phyloP scores from a whole-genome alignment of 768 basidiomycete genomes.

The Harrya chromipes region DNA sequence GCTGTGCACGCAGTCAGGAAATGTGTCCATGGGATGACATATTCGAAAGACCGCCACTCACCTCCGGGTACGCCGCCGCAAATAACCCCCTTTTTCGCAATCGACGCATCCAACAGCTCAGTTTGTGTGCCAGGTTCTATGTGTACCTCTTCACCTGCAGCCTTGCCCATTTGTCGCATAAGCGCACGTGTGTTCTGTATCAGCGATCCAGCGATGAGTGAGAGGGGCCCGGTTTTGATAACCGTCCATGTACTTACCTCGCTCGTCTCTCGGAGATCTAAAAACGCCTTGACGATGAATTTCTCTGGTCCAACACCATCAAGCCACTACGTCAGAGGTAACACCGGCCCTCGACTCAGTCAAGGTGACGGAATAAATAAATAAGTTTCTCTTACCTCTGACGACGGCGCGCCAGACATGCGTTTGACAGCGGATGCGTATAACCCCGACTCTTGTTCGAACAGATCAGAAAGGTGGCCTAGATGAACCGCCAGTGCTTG shows the following conservation, averaged over 20 bases:
- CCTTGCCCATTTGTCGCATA: slow-evolving; percentile 83
- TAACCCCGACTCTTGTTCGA: slow-evolving; percentile 43
- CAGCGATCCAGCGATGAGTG: neutral
- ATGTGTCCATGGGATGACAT: neutral
- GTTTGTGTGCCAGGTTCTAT: slow-evolving; percentile 94
- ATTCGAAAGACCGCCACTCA: slow-evolving; percentile 35
- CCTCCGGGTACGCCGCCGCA: slow-evolving; percentile 97
- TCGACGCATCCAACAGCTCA: slow-evolving; percentile 71
- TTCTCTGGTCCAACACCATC: slow-evolving; percentile 1
- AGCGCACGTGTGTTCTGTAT: slow-evolving; percentile 66
- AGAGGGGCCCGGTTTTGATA: neutral
- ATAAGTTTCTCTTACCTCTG: slow-evolving; percentile 42
- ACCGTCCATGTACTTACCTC: slow-evolving; percentile 43
- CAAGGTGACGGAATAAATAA: neutral
- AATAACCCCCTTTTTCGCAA: slow-evolving; percentile 77
- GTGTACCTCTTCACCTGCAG: slow-evolving; percentile 59
- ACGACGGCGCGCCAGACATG: slow-evolving; percentile 55
- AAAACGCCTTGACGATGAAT: slow-evolving; percentile 53
- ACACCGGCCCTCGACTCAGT: neutral
- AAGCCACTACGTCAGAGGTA: slow-evolving; percentile 43
- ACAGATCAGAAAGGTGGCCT: slow-evolving; percentile 46
- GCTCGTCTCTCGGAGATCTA: slow-evolving; percentile 51
- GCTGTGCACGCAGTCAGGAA: slow-evolving; percentile 45
- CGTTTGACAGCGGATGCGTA: slow-evolving; percentile 62
- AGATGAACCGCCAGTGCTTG: slow-evolving; percentile 54